Evolutionary conservation across 371 early-diverging fungal genomes (phyloP).

Genomic region (Zychaea mexicana): DNA sequence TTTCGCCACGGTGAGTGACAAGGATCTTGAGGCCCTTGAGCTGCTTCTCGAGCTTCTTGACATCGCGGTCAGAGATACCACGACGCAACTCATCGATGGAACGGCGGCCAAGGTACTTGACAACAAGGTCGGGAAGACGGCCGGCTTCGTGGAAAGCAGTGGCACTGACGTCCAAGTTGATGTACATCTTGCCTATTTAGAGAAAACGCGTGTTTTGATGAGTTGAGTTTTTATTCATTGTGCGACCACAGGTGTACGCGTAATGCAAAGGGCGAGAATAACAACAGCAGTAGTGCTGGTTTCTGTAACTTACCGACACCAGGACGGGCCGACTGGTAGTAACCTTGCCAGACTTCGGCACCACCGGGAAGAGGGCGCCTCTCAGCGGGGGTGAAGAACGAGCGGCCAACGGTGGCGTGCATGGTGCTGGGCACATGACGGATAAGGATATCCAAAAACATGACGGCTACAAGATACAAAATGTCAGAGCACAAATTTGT

Average conservation of each 20-base stretch:
- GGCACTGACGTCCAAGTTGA: conserved; percentile 87
- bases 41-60: conserved; percentile 63
- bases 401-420: conserved; percentile 79
- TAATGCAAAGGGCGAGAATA: not conserved
- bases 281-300: not conserved
- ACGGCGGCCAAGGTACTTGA: conserved; percentile 63
- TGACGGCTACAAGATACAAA: conserved; percentile 55
- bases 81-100: conserved; percentile 66
- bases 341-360: conserved; percentile 91
- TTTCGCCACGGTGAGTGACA: conserved; percentile 75
- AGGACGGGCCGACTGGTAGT: conserved; percentile 83
- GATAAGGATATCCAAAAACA: conserved; percentile 80
- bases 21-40: conserved; percentile 71
- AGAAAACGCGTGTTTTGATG: not conserved
- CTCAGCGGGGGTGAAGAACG: conserved; percentile 81
- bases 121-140: conserved; percentile 59
- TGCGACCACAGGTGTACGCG: not conserved
- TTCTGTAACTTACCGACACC: conserved; percentile 50
- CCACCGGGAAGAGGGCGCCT: conserved; percentile 65
- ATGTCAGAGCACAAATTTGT: no score
- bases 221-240: no score
- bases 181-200: conserved; percentile 51
- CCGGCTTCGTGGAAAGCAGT: conserved; percentile 84
- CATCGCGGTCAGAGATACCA: conserved; percentile 58
- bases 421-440: conserved; percentile 72